phyloP scores from a whole-genome alignment of 352 stramenopile species.

The Pythium insidiosum region DNA sequence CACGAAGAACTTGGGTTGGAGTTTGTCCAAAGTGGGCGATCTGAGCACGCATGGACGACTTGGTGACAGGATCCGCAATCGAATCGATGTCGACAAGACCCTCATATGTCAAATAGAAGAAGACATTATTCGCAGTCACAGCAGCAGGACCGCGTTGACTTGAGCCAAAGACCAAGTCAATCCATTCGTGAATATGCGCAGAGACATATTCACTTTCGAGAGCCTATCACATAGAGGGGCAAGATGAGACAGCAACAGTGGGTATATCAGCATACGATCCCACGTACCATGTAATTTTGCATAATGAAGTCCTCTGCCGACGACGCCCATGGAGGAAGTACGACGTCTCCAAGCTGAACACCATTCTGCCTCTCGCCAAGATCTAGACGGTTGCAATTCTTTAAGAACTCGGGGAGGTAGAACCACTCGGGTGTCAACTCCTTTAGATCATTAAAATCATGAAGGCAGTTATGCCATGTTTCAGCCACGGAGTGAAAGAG shows the following conservation, averaged over 20 bases:
- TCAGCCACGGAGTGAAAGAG: conserved; percentile 89
- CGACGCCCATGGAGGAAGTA: conserved; percentile 86
- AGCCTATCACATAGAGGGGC: conserved; percentile 22
- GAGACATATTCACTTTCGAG: conserved; percentile 85
- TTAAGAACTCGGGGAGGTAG: conserved; percentile 86
- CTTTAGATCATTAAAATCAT: conserved; percentile 89
- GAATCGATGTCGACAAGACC: conserved; percentile 97
- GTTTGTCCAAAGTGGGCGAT: conserved; percentile 99
- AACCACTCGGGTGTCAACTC: conserved; percentile 94
- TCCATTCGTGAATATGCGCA: conserved; percentile 82
- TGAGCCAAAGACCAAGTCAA: conserved; percentile 78
- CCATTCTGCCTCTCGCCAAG: conserved; percentile 80
- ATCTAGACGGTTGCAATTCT: conserved; percentile 83
- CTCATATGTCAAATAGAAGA: conserved; percentile 99
- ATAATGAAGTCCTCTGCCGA: conserved; percentile 80
- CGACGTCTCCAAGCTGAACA: conserved; percentile 87
- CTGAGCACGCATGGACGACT: conserved; percentile 93
- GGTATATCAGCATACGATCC: not conserved
- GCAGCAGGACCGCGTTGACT: conserved; percentile 77
- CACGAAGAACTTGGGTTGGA: conserved; percentile 93
- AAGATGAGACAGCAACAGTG: conserved; percentile 1
- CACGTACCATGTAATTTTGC: conserved; percentile 73
- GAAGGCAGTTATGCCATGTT: conserved; percentile 86
- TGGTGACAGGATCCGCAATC: conserved; percentile 88
- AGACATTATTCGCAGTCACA: conserved; percentile 94